These are phyloP conservation scores for Nyssa sinensis DNA, from an alignment of 148 eudicot species.

Conservation along the genomic window DNA sequence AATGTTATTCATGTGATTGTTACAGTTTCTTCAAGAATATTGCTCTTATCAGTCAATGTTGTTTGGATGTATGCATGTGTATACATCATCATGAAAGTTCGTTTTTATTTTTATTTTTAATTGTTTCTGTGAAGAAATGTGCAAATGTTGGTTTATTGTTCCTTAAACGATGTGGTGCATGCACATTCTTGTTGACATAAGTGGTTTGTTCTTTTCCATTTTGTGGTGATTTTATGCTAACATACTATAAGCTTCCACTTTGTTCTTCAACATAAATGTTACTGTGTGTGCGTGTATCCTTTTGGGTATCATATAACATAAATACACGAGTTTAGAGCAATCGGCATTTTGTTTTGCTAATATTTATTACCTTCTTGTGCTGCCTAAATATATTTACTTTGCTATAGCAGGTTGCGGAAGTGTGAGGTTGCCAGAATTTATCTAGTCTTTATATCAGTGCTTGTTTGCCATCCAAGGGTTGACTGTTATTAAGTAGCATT, in stretches of 20 bases:
- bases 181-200: not conserved
- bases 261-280: too few species aligned
- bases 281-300: too few species aligned
- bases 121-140: not conserved
- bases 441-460: not conserved
- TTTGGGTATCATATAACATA: not conserved
- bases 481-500: not conserved
- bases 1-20: too few species aligned
- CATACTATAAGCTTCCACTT: too few species aligned
- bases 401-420: constrained; percentile 3
- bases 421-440: not conserved
- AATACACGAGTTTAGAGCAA: not conserved
- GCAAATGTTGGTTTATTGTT: not conserved
- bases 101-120: not conserved
- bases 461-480: not conserved
- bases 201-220: not conserved
- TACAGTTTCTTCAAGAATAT: not conserved
- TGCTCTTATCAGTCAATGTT: not conserved
- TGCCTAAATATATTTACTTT: constrained; percentile 9
- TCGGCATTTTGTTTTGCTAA: not conserved
- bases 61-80: not conserved
- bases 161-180: not conserved
- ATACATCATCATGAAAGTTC: not conserved
- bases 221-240: not conserved
- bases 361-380: not conserved